Evolutionary conservation across 2,329 filamentous ascomycete species (phyloP).

Genomic region (Sarocladiaceae sp.): DNA sequence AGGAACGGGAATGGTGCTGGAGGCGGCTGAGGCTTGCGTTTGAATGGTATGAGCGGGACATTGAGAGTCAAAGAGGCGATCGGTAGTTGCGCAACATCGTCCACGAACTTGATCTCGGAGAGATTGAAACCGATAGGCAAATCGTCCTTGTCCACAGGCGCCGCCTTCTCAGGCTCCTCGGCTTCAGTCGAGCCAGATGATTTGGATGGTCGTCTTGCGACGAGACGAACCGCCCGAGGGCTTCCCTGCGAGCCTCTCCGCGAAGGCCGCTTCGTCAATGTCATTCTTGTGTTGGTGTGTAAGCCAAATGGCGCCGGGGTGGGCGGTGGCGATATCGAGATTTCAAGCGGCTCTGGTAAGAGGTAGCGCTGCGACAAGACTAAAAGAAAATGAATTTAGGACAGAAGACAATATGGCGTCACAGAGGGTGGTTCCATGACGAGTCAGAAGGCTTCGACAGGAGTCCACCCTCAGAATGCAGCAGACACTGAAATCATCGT

Average conservation of each 20-base stretch:
- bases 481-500: slow-evolving; percentile 31
- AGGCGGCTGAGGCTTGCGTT: slow-evolving; percentile 19
- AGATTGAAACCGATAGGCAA: slow-evolving; percentile 26
- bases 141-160: not conserved
- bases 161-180: not conserved
- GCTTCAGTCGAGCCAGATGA: not conserved
- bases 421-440: slow-evolving; percentile 55
- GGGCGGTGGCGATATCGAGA: slow-evolving; percentile 7
- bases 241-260: not conserved
- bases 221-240: not conserved
- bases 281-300: not conserved
- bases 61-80: slow-evolving; percentile 41
- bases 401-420: slow-evolving; percentile 21
- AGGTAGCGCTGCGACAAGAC: not conserved
- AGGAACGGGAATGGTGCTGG: slow-evolving; percentile 59
- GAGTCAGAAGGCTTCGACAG: slow-evolving; percentile 29
- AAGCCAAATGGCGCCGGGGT: not conserved
- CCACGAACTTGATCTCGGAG: slow-evolving; percentile 27
- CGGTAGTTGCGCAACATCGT: slow-evolving; percentile 34
- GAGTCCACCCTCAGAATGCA: slow-evolving; percentile 52
- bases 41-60: slow-evolving; percentile 27
- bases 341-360: not conserved
- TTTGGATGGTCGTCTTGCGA: not conserved
- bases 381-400: not conserved
- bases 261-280: not conserved